Base-by-base conservation (phyloP, 805 yeast species). In the Brettanomyces naardenensis region DNA sequence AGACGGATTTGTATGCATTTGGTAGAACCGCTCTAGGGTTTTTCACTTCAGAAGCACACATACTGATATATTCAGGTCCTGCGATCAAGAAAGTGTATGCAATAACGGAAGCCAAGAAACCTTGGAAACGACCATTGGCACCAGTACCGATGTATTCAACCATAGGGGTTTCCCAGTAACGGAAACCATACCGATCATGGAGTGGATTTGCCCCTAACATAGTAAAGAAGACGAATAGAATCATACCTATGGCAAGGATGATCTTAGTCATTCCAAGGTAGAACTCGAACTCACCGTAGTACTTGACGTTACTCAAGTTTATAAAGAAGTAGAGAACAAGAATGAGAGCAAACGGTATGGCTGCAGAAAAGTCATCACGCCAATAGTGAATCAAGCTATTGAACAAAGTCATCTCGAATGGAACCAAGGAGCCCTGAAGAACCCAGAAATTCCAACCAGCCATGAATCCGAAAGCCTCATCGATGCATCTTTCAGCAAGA, bases 171-270 rank as follows among this genome's bases (percentile, higher is more conserved):
- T 25, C 36, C 63, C 64, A 59, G 20, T 56, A 52, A 43, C 58
- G 51, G 45, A 59, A 59, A 3, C 65, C 65, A 37, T 53, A 52
- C 6, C 54, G 62, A 38, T 66, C 69, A 31, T 62, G 65, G 25
- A 56, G 43, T 7, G 77, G 77, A 42, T 67, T 67, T 19, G 75
- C 75, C 15, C 77, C 77, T 36, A 65, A 65, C 74, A 69, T 69
- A 25, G 72, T 64, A 38, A 71, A 49, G 38, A 71, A 64, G 5
- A 43, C 19, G 27, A 43, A 43, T 2, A 41, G 33, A 10, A 44
- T 35, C 25, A 35, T 38, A 3, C 74, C 74, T 10, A 66, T 48
- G 22, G 66, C 64, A 33, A 71, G 54, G 39, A 69, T 62, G 44
- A 44, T 25, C 35, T 71, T 71, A 9, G 66, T 66, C 14, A 68